Base-by-base conservation (phyloP, 345 rosid species). In the Eucalyptus curtisii region DNA sequence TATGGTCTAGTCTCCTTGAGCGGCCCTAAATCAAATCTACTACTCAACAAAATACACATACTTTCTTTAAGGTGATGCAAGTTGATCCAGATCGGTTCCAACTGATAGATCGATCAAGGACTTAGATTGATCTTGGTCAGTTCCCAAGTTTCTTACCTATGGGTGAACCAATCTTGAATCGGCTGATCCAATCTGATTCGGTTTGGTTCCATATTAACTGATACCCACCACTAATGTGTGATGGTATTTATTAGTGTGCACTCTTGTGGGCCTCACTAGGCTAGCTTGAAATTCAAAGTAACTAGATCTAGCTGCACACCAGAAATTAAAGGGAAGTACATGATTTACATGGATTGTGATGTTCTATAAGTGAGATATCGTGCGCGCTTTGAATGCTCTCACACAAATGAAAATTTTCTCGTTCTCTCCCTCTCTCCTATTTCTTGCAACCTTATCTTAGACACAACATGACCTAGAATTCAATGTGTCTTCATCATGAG, bases 131-230 rank as follows among this genome's bases (percentile, higher is more conserved):
- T 33, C 13, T 9, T 68, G 81, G 24, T 68, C 81, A 1, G 24
- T 33, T 68, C 13, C 20, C 81, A 17, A 68, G 14, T 59, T 27
- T 68, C 81, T 68, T 33, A 33, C 4, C 44, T 17, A 17, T 17
- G 13, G 44, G 4, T 15, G 22, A 66, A 31, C 33, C 22, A 0
- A n/a, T 68, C 80, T 33, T 17, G 24, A 33, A 68, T 68, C 2
- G 7, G 13, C 17, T 68, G 2, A 20, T 16, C 12, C 1, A 33
- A 11, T 40, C 7, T 10, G 0, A 7, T 16, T 68, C 7, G 1
- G 13, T 68, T 68, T 10, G 8, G 13, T 31, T 37, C 1, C 40
- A 15, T 10, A 33, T 17, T 17, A 33, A 33, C 2, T 2, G 0
- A 31, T 66, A 17, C 37, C 33, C 40, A 31, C 19, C 40, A 17